Base-by-base conservation (phyloP, 2,329 filamentous ascomycete species). In the Arthrobotrys pseudoclavata region DNA sequence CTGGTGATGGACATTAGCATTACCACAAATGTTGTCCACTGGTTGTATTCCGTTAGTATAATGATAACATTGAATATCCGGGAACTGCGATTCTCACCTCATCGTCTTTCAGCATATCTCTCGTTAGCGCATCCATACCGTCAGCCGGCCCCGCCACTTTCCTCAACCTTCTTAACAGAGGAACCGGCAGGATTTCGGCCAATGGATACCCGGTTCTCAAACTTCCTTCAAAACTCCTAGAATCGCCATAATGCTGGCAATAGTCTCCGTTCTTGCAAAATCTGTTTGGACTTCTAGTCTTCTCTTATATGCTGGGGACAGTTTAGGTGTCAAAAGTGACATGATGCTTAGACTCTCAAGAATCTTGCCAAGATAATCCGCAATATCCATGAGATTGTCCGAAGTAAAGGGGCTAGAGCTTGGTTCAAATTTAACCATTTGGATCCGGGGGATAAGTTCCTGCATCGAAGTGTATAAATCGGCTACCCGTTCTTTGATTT, bases 211-310 rank as follows among this genome's bases (percentile, higher is more conserved):
- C 86, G 0, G 85, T 87, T 20, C 85, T 84, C 13, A 88, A 80
- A 1, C 85, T 82, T 61, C 87, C 86, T 60, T 87, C 5, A 86
- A 80, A 2, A 87, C 83, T 0, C 82, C 82, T 0, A 88, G 80
- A 1, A 87, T 85, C 0, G 85, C 85, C 86, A 87, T 88, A 62
- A 86, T 79, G 29, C 87, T 86, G 2, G 85, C 86, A 9, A 88
- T 85, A n/a, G 82, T 82, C 0, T 82, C 81, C 15, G 86, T 84
- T 31, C 86, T 84, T 0, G 85, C 79, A 0, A 87, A 80, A 0
- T 86, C 86, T 0, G 83, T 82, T 0, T 82, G 80, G 0, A 79
- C 82, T 0, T 83, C 81, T 0, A 88, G 82, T 0, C 85, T 84
- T 1, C 81, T 79, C 48, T 86, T 86, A 1, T 86, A 82, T 0